A percentile compares a stretch with the other conserved stretches of the same genome.
Conservation (phyloP, 2,329 filamentous ascomycete species). For the Monilinia laxa region DNA sequence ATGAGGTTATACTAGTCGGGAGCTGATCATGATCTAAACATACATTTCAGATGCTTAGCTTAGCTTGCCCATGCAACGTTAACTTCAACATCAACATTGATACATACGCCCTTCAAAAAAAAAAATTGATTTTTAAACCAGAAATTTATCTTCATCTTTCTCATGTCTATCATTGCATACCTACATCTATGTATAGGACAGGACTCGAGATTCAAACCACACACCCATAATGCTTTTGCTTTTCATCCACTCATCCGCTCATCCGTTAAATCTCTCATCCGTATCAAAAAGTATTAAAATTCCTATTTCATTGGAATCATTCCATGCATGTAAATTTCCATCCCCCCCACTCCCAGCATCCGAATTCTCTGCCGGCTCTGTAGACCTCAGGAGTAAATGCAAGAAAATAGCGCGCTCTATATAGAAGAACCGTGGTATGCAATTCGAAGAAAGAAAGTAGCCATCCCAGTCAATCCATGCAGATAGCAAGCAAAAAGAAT, state of each 20-base stretch:
- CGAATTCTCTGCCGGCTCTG: background rate
- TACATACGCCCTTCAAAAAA: background rate
- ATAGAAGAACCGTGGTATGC: conserved; percentile 12
- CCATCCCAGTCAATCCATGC: conserved; percentile 9
- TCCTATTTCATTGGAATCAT: conserved; percentile 10
- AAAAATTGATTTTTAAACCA: background rate
- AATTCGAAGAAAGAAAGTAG: conserved; percentile 5
- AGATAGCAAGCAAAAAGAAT: conserved; percentile 5
- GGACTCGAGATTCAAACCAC: conserved; percentile 1
- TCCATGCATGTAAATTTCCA: conserved; percentile 4
- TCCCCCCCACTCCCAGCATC: background rate
- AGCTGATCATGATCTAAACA: too few species aligned
- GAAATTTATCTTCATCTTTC: background rate
- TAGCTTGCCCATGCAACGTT: background rate
- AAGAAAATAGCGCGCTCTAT: conserved; percentile 11
- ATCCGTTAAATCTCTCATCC: background rate
- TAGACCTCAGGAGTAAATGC: conserved; percentile 11
- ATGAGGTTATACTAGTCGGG: too few species aligned
- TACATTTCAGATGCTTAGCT: too few species aligned
- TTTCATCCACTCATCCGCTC: background rate
- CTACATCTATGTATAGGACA: conserved; percentile 1
- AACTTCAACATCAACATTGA: background rate
- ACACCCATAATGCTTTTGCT: background rate
- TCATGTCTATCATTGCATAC: conserved; percentile 10
- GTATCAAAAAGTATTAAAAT: conserved; percentile 7